Evolutionary conservation across 495 filamentous ascomycete species (phyloP).

Genomic region (Lentithecium fluviatile): DNA sequence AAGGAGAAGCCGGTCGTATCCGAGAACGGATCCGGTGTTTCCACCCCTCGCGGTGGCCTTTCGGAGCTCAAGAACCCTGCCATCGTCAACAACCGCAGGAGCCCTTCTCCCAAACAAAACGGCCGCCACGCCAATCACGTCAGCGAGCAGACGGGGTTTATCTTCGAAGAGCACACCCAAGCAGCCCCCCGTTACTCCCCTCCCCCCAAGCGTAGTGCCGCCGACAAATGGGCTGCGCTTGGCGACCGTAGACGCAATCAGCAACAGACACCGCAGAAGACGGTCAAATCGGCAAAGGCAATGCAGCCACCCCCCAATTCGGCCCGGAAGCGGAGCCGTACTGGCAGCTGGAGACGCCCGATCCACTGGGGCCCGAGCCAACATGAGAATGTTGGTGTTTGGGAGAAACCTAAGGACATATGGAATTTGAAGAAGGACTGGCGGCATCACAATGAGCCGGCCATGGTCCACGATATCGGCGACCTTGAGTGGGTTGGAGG

Average conservation of each 20-base stretch:
- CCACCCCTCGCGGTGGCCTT: conserved; percentile 42
- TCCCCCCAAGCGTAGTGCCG: conserved; percentile 52
- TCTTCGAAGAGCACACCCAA: conserved; percentile 62
- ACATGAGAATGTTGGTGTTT: conserved; percentile 15
- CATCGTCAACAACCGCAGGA: conserved; percentile 40
- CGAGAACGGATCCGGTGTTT: conserved; percentile 34
- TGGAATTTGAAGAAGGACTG: conserved; percentile 58
- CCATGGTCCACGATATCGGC: conserved; percentile 51
- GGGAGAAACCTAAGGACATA: conserved; percentile 36
- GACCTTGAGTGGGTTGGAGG: conserved; percentile 89
- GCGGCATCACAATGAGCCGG: conserved; percentile 50
- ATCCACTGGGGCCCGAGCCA: conserved; percentile 28
- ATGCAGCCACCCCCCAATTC: conserved; percentile 21
- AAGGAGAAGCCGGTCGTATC: conserved; percentile 32
- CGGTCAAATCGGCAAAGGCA: conserved; percentile 29
- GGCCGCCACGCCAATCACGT: conserved; percentile 42
- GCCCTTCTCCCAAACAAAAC: conserved; percentile 29
- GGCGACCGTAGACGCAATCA: conserved; percentile 75
- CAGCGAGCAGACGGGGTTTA: conserved; percentile 62
- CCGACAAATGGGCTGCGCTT: conserved; percentile 86
- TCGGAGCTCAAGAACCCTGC: conserved; percentile 42
- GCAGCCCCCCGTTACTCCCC: conserved; percentile 53
- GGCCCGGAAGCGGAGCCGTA: conserved; percentile 34
- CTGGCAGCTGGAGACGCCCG: conserved; percentile 36
- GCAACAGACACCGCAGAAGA: conserved; percentile 37